phyloP scores from a whole-genome alignment of 2,329 filamentous ascomycete species.

The Penicillium capsulatum region DNA sequence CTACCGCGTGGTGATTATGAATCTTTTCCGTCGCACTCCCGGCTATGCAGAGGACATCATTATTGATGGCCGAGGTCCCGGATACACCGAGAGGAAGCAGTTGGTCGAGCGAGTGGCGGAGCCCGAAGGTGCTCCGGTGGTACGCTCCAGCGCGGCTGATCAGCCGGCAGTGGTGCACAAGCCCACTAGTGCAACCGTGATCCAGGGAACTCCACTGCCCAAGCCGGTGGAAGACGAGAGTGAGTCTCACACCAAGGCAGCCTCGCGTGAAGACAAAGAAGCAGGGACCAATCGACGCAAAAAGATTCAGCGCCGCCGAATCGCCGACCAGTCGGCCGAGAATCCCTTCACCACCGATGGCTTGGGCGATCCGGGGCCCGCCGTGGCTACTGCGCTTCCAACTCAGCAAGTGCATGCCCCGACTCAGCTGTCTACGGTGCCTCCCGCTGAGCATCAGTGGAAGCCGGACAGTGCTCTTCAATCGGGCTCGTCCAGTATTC shows the following conservation, averaged over 20 bases:
- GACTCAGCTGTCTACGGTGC: constrained; percentile 22
- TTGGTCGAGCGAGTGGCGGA: constrained; percentile 77
- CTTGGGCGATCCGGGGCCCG: constrained; percentile 25
- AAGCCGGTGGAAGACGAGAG: constrained; percentile 16
- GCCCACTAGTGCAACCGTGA: constrained; percentile 41
- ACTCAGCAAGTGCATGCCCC: constrained; percentile 30
- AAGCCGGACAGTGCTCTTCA: constrained; percentile 31
- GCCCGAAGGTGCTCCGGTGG: constrained; percentile 69
- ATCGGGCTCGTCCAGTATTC: constrained; percentile 25
- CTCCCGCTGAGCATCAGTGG: constrained; percentile 27
- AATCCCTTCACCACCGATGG: constrained; percentile 35
- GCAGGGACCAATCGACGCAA: constrained; percentile 39
- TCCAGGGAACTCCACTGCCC: constrained; percentile 10
- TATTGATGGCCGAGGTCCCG: constrained; percentile 78
- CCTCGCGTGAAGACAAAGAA: constrained; percentile 24
- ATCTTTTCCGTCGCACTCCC: constrained; percentile 83
- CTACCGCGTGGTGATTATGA: constrained; percentile 90
- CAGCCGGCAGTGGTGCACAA: constrained; percentile 64
- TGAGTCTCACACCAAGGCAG: constrained; percentile 10
- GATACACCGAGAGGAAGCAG: constrained; percentile 78
- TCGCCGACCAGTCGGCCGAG: constrained; percentile 54
- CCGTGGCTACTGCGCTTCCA: constrained; percentile 28
- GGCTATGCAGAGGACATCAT: constrained; percentile 87
- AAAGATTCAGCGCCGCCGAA: constrained; percentile 53
- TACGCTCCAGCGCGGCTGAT: constrained; percentile 65